A percentile compares a stretch with the other conserved stretches of the same genome.
phyloP scores from a whole-genome alignment of 352 stramenopile species.

The Thraustochytrium sp. region DNA sequence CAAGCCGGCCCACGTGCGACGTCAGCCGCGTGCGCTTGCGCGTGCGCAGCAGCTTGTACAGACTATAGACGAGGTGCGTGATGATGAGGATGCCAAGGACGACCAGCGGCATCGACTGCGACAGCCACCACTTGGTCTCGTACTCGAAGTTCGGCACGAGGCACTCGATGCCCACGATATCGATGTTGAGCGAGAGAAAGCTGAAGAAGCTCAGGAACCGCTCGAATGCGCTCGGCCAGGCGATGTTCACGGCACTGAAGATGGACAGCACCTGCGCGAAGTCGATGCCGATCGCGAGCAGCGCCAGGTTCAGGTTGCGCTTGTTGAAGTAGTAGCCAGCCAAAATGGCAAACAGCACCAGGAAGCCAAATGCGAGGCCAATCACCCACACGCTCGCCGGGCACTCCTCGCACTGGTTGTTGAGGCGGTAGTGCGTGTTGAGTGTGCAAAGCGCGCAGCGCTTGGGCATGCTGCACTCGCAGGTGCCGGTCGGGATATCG shows the following conservation, averaged over 20 bases:
- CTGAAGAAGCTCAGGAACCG: conserved; percentile 63
- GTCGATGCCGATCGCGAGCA: conserved; percentile 71
- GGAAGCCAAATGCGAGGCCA: conserved; percentile 34
- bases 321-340: conserved; percentile 47
- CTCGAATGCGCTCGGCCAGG: conserved; percentile 63
- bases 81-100: conserved; percentile 38
- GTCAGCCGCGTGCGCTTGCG: background rate
- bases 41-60: conserved; percentile 30
- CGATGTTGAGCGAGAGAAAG: conserved; percentile 73
- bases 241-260: conserved; percentile 63
- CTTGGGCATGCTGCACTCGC: conserved; percentile 36
- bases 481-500: background rate
- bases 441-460: conserved; percentile 36
- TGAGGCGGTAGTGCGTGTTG: conserved; percentile 48
- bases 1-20: background rate
- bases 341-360: conserved; percentile 1
- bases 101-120: conserved; percentile 17
- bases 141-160: conserved; percentile 66
- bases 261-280: conserved; percentile 76
- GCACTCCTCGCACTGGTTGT: conserved; percentile 50
- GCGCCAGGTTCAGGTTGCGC: conserved; percentile 48
- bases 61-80: conserved; percentile 19
- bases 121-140: conserved; percentile 60
- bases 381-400: conserved; percentile 48
- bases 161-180: conserved; percentile 71